phyloP scores from a whole-genome alignment of 169 alveolate genomes.

The Theileria equi region DNA sequence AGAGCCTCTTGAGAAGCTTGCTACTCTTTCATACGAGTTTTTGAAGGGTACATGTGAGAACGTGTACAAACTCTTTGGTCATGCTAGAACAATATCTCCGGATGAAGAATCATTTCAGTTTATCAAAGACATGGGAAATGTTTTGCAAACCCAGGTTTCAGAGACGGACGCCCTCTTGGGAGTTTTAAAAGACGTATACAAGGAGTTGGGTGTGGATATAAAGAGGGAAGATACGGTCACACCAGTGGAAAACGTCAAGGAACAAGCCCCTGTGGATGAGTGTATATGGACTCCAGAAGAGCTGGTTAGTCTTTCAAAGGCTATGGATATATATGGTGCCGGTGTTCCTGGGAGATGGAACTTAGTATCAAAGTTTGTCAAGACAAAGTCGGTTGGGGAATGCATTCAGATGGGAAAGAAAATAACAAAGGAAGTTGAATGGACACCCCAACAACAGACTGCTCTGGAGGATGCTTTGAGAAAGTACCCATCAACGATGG shows the following conservation, averaged over 20 bases:
- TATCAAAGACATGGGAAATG: conserved; percentile 37
- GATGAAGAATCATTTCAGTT: conserved; percentile 44
- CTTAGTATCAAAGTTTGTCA: conserved; percentile 81
- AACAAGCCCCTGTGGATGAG: no score
- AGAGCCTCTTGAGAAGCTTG: conserved; percentile 44
- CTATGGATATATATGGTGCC: conserved; percentile 85
- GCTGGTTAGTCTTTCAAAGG: conserved; percentile 82
- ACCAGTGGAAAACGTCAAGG: conserved; percentile 10
- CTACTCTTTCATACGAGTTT: conserved; percentile 31
- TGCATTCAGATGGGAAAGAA: conserved; percentile 82
- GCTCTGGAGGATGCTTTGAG: conserved; percentile 75
- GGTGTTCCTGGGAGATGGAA: conserved; percentile 89
- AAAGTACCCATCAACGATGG: conserved; percentile 73
- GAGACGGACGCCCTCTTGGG: no score
- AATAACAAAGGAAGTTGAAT: conserved; percentile 13
- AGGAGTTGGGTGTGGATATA: not conserved
- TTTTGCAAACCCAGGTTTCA: conserved; percentile 29
- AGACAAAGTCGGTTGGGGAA: conserved; percentile 81
- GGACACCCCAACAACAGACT: conserved; percentile 14
- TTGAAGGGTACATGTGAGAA: conserved; percentile 28
- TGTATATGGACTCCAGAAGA: conserved; percentile 89
- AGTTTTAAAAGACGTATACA: not conserved
- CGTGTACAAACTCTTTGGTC: conserved; percentile 31
- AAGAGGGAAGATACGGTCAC: not conserved
- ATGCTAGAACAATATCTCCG: conserved; percentile 11